phyloP scores from a whole-genome alignment of 1,139 yeast species.

The Scheffersomyces stambukii region DNA sequence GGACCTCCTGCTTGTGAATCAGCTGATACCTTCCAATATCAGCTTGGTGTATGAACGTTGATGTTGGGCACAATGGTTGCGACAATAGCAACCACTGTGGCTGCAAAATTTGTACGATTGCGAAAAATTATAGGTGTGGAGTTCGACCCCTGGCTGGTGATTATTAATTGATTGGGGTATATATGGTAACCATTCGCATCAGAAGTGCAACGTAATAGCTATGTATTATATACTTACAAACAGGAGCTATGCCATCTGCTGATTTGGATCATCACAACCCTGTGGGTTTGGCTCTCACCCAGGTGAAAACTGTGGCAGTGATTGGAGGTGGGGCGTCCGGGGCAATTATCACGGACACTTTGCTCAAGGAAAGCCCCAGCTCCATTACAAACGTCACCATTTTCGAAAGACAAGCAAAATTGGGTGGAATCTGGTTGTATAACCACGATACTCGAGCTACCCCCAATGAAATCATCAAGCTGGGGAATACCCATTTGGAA shows the following conservation, averaged over 20 bases:
- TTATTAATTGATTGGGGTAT: too few species aligned
- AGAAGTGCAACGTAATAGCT: not conserved
- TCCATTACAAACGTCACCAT: constrained; percentile 19
- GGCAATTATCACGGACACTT: constrained; percentile 37
- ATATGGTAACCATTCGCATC: too few species aligned
- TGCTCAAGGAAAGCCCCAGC: constrained; percentile 25
- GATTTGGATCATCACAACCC: constrained; percentile 9
- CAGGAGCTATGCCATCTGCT: constrained; percentile 9
- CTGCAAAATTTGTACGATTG: constrained; percentile 4
- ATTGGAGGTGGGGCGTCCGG: constrained; percentile 56
- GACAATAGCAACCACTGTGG: too few species aligned
- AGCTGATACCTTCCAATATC: too few species aligned
- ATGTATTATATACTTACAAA: not conserved
- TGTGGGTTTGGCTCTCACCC: constrained; percentile 7
- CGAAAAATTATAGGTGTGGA: constrained; percentile 1
- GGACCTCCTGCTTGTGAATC: too few species aligned
- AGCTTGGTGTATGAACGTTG: too few species aligned
- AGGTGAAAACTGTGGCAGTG: constrained; percentile 34
- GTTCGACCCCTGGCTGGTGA: too few species aligned
- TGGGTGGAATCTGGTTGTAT: constrained; percentile 33
- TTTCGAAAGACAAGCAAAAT: constrained; percentile 23
- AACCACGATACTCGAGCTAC: constrained; percentile 19
- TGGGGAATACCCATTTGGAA: constrained; percentile 17
- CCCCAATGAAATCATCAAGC: constrained; percentile 19
- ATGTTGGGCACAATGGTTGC: too few species aligned